These are phyloP conservation scores for Pestalotiopsis sp. DNA, from an alignment of 2,329 filamentous ascomycete species.

Conservation along the genomic window DNA sequence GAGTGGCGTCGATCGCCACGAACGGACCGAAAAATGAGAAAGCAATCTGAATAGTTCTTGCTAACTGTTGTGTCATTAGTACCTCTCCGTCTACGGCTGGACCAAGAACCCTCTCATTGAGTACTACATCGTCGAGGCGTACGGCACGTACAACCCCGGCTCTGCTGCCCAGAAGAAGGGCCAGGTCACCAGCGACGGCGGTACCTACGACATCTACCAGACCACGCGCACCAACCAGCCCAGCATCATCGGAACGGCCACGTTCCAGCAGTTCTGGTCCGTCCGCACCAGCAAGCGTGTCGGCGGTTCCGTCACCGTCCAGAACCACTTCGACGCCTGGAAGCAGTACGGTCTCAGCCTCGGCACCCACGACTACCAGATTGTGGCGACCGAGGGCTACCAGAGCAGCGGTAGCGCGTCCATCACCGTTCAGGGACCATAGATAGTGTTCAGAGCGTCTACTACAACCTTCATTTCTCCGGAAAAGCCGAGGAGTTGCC, in stretches of 20 bases:
- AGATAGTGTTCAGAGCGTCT: not conserved
- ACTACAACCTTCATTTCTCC: not conserved
- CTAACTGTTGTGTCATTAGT: slow-evolving; percentile 47
- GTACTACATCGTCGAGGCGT: slow-evolving; percentile 41
- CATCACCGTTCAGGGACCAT: slow-evolving; percentile 11
- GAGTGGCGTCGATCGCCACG: not conserved
- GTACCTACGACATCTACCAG: slow-evolving; percentile 37
- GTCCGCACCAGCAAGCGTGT: slow-evolving; percentile 52
- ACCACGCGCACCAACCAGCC: slow-evolving; percentile 42
- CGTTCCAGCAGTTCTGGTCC: slow-evolving; percentile 56
- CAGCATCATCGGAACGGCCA: slow-evolving; percentile 46
- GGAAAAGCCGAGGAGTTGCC: not conserved
- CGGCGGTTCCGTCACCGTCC: slow-evolving; percentile 36
- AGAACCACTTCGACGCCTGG: slow-evolving; percentile 39
- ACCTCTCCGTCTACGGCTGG: slow-evolving; percentile 46
- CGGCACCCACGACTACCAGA: slow-evolving; percentile 37
- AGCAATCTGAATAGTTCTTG: slow-evolving; percentile 31
- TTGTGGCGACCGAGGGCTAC: slow-evolving; percentile 22
- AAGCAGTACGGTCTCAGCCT: slow-evolving; percentile 30
- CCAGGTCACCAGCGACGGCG: slow-evolving; percentile 32
- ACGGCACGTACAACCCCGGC: slow-evolving; percentile 35
- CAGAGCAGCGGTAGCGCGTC: slow-evolving; percentile 13
- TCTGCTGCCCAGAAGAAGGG: slow-evolving; percentile 31
- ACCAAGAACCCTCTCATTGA: slow-evolving; percentile 39
- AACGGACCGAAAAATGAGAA: not conserved